Percentiles rank a stretch among this genome's conserved stretches.
Conservation (phyloP, 1,139 yeast genomes). For the Lipomyces yarrowii region DNA sequence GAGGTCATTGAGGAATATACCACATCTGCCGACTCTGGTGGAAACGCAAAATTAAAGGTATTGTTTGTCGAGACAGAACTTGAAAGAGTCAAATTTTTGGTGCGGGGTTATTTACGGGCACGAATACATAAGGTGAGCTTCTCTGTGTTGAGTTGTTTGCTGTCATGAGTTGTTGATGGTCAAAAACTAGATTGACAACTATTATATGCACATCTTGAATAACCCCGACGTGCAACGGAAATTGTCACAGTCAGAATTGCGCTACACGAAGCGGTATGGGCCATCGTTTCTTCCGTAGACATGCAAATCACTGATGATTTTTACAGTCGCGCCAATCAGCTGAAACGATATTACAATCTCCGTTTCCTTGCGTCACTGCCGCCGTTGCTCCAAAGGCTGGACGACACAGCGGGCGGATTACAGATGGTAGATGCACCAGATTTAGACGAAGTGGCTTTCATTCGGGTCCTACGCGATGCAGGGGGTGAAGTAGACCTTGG, state of each 20-base stretch:
- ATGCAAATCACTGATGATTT: slow-evolving; percentile 35
- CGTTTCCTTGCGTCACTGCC: slow-evolving; percentile 74
- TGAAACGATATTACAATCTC: slow-evolving; percentile 65
- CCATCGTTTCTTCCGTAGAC: slow-evolving; percentile 12
- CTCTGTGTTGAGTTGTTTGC: slow-evolving; percentile 26
- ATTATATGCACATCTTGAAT: slow-evolving; percentile 33
- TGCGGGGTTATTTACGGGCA: slow-evolving; percentile 77
- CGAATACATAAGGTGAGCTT: slow-evolving; percentile 58
- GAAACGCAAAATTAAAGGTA: slow-evolving; percentile 73
- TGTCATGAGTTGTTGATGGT: background rate
- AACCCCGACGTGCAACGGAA: slow-evolving; percentile 39
- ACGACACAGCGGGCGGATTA: slow-evolving; percentile 76
- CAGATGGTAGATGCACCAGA: slow-evolving; percentile 43
- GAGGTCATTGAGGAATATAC: slow-evolving; percentile 68
- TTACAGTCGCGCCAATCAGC: slow-evolving; percentile 59
- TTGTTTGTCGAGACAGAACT: slow-evolving; percentile 89
- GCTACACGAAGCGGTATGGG: slow-evolving; percentile 26
- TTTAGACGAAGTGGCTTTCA: slow-evolving; percentile 32
- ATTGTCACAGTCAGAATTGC: slow-evolving; percentile 62
- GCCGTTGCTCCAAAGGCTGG: slow-evolving; percentile 64
- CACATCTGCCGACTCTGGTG: slow-evolving; percentile 50
- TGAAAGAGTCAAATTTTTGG: slow-evolving; percentile 78
- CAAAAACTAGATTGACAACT: slow-evolving; percentile 19
- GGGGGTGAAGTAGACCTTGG: slow-evolving; percentile 42
- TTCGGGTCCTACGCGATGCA: slow-evolving; percentile 54